Conservation (phyloP, 1,139 yeast species). For the Hyphopichia fennica region DNA sequence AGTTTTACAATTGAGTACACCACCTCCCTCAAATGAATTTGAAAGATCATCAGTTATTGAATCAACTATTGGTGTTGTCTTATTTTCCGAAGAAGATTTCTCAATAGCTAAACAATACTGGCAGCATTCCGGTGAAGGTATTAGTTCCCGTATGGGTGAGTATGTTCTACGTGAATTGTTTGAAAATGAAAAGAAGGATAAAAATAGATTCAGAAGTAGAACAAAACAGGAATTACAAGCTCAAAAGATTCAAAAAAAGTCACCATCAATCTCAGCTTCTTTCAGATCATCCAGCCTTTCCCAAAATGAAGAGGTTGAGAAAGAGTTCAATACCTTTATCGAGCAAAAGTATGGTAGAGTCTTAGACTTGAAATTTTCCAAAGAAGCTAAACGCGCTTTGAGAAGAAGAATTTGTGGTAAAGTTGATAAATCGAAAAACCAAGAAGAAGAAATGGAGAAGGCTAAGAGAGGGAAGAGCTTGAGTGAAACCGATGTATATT, state of each 20-base stretch:
- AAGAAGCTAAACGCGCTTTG: constrained; percentile 73
- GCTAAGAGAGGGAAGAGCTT: constrained; percentile 34
- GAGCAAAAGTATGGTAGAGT: constrained; percentile 93
- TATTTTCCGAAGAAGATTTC: constrained; percentile 60
- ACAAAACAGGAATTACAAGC: constrained; percentile 40
- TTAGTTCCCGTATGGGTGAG: constrained; percentile 86
- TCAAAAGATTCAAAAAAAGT: constrained; percentile 33
- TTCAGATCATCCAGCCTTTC: constrained; percentile 18
- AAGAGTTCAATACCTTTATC: constrained; percentile 67
- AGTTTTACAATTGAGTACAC: constrained; percentile 76
- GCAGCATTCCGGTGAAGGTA: constrained; percentile 97
- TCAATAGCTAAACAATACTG: constrained; percentile 80
- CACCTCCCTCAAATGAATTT: constrained; percentile 59
- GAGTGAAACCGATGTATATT: constrained; percentile 67
- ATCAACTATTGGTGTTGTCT: constrained; percentile 72
- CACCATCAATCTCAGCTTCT: constrained; percentile 33
- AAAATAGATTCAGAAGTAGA: constrained; percentile 5
- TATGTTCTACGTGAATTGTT: constrained; percentile 69
- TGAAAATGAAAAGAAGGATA: constrained; percentile 19
- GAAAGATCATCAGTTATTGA: constrained; percentile 62
- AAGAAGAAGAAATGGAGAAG: constrained; percentile 30
- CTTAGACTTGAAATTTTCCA: constrained; percentile 71
- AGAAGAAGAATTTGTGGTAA: constrained; percentile 75
- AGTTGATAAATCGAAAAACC: constrained; percentile 46
- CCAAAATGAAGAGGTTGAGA: constrained; percentile 34